Conservation (phyloP, 2,329 filamentous ascomycete species). For the Tolypocladium amazonense region DNA sequence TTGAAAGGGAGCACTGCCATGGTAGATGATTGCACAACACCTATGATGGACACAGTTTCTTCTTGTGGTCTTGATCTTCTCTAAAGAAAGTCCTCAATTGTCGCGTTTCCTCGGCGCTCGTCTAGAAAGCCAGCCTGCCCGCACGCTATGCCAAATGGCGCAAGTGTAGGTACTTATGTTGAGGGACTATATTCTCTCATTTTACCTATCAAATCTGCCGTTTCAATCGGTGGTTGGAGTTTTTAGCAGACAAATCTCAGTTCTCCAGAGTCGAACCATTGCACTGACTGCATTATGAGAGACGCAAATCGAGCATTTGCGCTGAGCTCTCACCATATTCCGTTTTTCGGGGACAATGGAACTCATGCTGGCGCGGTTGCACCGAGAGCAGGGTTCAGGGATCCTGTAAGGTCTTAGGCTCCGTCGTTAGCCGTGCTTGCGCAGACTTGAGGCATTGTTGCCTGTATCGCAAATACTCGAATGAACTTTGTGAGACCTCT, state of each 20-base stretch:
- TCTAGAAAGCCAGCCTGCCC: neutral
- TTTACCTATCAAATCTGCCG: neutral
- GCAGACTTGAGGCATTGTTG: neutral
- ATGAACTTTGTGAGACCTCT: neutral
- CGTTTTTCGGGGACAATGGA: neutral
- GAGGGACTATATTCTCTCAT: neutral
- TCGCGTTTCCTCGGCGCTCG: neutral
- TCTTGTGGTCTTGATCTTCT: neutral
- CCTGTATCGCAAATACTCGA: neutral
- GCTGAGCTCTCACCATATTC: neutral
- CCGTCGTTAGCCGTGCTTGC: neutral
- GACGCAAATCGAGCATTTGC: neutral
- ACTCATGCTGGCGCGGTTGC: no score
- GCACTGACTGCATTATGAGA: no score
- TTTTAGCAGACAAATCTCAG: neutral
- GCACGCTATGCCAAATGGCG: neutral
- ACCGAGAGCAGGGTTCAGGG: neutral
- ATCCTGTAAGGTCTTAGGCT: no score
- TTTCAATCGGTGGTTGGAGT: neutral
- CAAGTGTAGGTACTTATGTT: neutral
- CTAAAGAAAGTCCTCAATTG: neutral
- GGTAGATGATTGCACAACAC: neutral
- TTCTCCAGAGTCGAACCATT: no score
- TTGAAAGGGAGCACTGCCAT: neutral
- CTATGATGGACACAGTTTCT: neutral